Evolutionary conservation across 139 green algal species (phyloP).

Genomic region (Auxenochlorella protothecoides): DNA sequence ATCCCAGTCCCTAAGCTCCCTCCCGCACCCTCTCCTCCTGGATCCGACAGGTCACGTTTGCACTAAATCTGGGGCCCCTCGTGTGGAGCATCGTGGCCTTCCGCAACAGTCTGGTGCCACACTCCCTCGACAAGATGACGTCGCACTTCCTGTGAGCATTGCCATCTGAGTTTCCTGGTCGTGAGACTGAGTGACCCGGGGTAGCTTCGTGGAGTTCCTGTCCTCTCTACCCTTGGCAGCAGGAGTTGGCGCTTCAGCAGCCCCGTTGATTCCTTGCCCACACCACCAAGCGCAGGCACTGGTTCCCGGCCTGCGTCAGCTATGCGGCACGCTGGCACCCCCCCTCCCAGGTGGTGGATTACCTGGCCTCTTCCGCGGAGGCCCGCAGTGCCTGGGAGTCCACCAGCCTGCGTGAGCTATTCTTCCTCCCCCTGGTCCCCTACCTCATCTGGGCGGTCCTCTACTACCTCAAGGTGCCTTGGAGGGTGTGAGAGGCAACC

Average conservation of each 20-base stretch:
- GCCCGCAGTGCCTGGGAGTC: slow-evolving; percentile 20
- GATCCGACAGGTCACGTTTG: slow-evolving; percentile 51
- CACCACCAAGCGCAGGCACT: slow-evolving; percentile 56
- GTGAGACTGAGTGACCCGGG: no score
- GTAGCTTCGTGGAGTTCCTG: no score
- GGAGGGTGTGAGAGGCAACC: background rate
- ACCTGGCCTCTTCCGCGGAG: background rate
- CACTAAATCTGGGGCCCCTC: slow-evolving; percentile 59
- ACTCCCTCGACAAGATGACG: slow-evolving; percentile 61
- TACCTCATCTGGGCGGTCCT: slow-evolving; percentile 39
- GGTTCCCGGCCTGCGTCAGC: slow-evolving; percentile 56
- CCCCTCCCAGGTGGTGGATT: slow-evolving; percentile 10
- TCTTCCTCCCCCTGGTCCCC: slow-evolving; percentile 46
- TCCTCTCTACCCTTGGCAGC: no score
- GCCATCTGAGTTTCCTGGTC: no score
- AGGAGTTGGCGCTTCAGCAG: no score
- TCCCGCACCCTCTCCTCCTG: background rate
- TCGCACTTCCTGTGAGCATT: slow-evolving; percentile 6
- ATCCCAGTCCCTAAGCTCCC: background rate
- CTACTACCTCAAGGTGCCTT: slow-evolving; percentile 57
- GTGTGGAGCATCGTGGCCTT: slow-evolving; percentile 72
- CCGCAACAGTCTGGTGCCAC: slow-evolving; percentile 71
- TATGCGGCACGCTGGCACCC: slow-evolving; percentile 55
- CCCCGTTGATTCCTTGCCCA: no score
- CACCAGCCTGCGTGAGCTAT: slow-evolving; percentile 28